Base-by-base conservation (phyloP, 768 basidiomycete genomes). In the Boletus pseudopeckii region DNA sequence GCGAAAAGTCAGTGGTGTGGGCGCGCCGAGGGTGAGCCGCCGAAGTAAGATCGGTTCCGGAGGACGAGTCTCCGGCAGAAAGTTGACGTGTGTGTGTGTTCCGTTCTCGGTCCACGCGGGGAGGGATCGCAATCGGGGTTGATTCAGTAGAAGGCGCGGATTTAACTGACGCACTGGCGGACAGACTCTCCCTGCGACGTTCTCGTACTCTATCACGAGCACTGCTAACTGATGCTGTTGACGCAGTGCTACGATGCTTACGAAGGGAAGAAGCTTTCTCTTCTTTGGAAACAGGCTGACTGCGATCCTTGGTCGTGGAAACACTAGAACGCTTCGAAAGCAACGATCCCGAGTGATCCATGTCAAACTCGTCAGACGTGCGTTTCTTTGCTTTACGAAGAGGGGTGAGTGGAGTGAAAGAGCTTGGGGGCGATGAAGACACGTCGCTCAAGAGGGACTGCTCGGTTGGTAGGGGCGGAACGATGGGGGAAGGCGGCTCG, bases 361-460 rank as follows among this genome's bases (percentile, higher is more conserved):
- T 72, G 64, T 89, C 88, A 65, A 90, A 90, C 65, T 91, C 90
- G 50, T 89, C 89, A 2, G 90, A 91, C 0, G 85, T 84, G 26
- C 88, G 82, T 62, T 90, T 90, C 71, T 80, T 82, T 5, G 86
- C 79, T 53, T 79, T 83, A 36, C 82, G 80, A 10, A 72, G 69
- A n/a, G 67, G 67, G 0, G 65, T 67, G 65, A 72, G 69, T 0
- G 63, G 68, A 11, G 68, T 65, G 64, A 86, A 89, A n/a, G 88
- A 74, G 56, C 80, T 87, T 3, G 88, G 87, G 18, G 88, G 84
- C 0, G 81, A 78, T 20, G 68, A 60, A 36, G 58, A 65, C 56
- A 49, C 68, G 40, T 58, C 65, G 49, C 57, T 73, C 44, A 67
- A 40, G 37, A 64, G 70, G 7, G 64, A 64, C 48, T 64, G 66